These are phyloP conservation scores for Fusarium circinatum DNA, from an alignment of 2,329 filamentous ascomycete species.

Conservation along the genomic window DNA sequence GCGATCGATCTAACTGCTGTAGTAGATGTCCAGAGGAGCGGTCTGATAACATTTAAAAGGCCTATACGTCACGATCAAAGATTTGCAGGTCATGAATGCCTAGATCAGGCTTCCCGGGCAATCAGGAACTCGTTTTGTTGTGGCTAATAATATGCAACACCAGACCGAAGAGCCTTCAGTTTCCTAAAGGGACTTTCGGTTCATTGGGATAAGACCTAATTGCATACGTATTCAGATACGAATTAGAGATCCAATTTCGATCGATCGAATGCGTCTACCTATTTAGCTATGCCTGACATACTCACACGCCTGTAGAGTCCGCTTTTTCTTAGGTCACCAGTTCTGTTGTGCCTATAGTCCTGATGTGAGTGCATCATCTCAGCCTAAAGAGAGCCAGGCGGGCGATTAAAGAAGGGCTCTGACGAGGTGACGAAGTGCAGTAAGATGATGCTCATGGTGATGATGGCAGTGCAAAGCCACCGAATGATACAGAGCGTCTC, in stretches of 20 bases:
- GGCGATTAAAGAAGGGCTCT: slow-evolving; percentile 28
- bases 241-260: slow-evolving; percentile 11
- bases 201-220: slow-evolving; percentile 18
- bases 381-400: slow-evolving; percentile 24
- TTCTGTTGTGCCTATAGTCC: slow-evolving; percentile 11
- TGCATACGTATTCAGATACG: slow-evolving; percentile 25
- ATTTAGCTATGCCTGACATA: slow-evolving; percentile 12
- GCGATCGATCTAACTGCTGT: background rate
- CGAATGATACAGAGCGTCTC: background rate
- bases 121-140: slow-evolving; percentile 14
- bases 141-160: slow-evolving; percentile 10
- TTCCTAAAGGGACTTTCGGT: slow-evolving; percentile 11
- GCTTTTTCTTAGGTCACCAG: slow-evolving; percentile 35
- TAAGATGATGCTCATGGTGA: slow-evolving; percentile 3
- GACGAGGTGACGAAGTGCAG: slow-evolving; percentile 11
- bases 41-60: slow-evolving; percentile 3
- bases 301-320: background rate
- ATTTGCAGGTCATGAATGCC: background rate
- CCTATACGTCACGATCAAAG: slow-evolving; percentile 4
- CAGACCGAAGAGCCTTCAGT: slow-evolving; percentile 29
- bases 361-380: slow-evolving; percentile 10
- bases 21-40: background rate
- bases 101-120: slow-evolving; percentile 4
- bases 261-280: slow-evolving; percentile 1
- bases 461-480: slow-evolving; percentile 6